Base-by-base conservation (phyloP, 257 asterid species). In the Salvia rosmarinus region DNA sequence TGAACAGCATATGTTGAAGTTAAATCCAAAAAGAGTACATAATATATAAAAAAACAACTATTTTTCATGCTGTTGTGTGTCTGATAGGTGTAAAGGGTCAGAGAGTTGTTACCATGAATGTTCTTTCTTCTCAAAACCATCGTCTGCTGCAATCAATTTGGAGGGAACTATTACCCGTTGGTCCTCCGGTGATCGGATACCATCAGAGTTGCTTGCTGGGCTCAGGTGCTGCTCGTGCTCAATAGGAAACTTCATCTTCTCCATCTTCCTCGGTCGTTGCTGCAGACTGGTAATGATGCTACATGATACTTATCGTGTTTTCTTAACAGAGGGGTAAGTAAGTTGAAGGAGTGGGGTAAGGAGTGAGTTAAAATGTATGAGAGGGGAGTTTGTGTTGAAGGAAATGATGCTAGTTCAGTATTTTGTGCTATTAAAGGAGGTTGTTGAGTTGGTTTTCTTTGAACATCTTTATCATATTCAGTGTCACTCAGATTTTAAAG, bases 81-180 rank as follows among this genome's bases (percentile, higher is more conserved):
- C 7, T 44, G 14, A 10, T 20, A n/a, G 46, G 28, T 35, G 17
- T 21, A 4, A 30, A 17, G 13, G 40, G 47, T 56, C 19, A 21
- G 49, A 64, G 50, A 65, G 68, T 54, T 13, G 30, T 82, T 89
- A 89, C 97, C 97, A 91, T 82, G 96, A 87, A 0, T 82, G 84
- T 67, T 83, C 91, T 70, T 69, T 91, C 87, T 83, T 91, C 80
- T 87, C 87, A 51, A 85, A 85, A 50, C 92, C 80, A 50, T 82
- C 88, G 30, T 83, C 58, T 10, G 80, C 75, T 35, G 84, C 61
- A 25, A 75, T 40, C 47, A 68, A 65, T 3, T 66, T 63, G 0
- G 74, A 64, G 11, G 95, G 90, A 54, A 82, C 82, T 58, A 83
- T 80, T 30, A 78, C 69, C 17, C 77, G 60, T 44, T 70, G 82